Base-by-base conservation (phyloP, 805 yeast genomes). In the Candida sakaeoensis region DNA sequence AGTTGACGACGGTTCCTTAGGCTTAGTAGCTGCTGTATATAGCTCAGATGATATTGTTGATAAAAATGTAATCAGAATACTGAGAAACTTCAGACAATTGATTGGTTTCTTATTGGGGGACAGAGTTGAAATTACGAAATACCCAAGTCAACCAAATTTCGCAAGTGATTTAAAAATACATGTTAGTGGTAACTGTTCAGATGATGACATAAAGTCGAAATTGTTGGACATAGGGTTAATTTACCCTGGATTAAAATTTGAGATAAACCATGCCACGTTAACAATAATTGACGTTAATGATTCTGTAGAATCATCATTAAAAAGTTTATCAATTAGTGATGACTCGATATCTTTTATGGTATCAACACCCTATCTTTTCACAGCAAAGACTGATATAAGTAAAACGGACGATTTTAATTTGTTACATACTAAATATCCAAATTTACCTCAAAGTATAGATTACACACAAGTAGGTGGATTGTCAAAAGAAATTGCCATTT, bases 391-490 rank as follows among this genome's bases (percentile, higher is more conserved):
- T 2, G 18, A 19, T n/a, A 27, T 37, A 2, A 22, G 21, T 42
- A 6, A 43, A n/a, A 13, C 34, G 14, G 41, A 24, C 3, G 25
- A 23, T 25, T 23, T 33, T 35, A 45, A 27, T 2, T 49, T 41
- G 2, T 54, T 54, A 21, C 61, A 58, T 5, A 52, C 61, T 3
- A 48, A 64, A 8, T 74, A 72, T 45, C 75, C 75, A 30, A 49
- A 59, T 13, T 53, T 72, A n/a, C 77, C 79, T 1, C 66, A 60
- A 27, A 52, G 69, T 26, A 43, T 66, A 8, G 50, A 63, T 23
- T 87, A 80, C 44, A 54, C 68, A 3, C 65, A 71, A 15, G 78
- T 93, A 5, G 99, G 98, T 13, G 99, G 98, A 0, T 68, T 93
- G 16, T 48, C 65, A 0, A 68, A 72, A 33, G 88, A 87, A 49